Evolutionary conservation across 306 rosid species (phyloP).

Genomic region (Argentina anserina): DNA sequence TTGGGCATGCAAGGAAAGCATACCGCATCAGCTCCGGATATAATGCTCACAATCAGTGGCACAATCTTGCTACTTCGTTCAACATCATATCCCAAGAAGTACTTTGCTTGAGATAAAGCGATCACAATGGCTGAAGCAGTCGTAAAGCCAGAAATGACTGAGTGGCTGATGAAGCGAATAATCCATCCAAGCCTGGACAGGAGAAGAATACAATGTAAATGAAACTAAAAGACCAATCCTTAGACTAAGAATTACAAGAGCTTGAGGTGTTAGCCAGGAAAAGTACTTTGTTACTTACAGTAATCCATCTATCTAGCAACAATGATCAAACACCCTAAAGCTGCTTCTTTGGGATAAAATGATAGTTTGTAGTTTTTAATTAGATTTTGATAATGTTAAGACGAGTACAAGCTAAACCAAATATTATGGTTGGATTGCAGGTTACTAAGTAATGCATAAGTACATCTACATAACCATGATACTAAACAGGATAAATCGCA

Average conservation of each 20-base stretch:
- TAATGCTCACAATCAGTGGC: conserved; percentile 80
- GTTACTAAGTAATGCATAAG: conserved; percentile 2
- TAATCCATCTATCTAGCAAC: background rate
- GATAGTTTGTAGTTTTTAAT: background rate
- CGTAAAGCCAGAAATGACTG: conserved; percentile 98
- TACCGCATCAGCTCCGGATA: conserved; percentile 89
- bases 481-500: conserved; percentile 14
- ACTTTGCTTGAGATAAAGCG: conserved; percentile 90
- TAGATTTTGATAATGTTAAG: background rate
- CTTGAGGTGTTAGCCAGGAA: conserved; percentile 11
- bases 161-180: conserved; percentile 94
- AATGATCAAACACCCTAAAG: conserved; percentile 2
- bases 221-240: background rate
- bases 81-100: conserved; percentile 80
- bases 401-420: background rate
- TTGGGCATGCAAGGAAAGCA: conserved; percentile 27
- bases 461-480: conserved; percentile 18
- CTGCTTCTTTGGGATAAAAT: background rate
- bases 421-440: background rate
- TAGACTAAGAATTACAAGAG: conserved; percentile 11
- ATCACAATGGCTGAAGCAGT: conserved; percentile 92
- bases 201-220: conserved; percentile 21
- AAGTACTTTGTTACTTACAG: background rate
- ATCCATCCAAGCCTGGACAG: conserved; percentile 96
- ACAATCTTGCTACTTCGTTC: conserved; percentile 79